Conservation (phyloP, 192 early-diverging fungal species). For the Rhizophagus sp. region DNA sequence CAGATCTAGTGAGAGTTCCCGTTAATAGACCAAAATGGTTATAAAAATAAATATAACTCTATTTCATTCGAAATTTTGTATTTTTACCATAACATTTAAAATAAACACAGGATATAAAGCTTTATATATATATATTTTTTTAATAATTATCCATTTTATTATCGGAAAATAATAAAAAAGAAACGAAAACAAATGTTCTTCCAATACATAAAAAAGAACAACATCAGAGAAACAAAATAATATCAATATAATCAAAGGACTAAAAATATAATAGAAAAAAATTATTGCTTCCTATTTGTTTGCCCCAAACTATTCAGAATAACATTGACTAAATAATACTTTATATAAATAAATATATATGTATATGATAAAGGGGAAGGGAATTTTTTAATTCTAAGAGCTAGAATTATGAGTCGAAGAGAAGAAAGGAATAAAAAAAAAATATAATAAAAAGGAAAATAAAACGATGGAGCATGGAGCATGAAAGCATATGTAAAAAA, state of each 20-base stretch:
- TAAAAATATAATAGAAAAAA: conserved; percentile 9
- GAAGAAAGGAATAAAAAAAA: conserved; percentile 10
- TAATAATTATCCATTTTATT: conserved; percentile 4
- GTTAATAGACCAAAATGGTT: conserved; percentile 76
- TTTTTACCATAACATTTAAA: not conserved
- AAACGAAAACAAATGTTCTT: conserved; percentile 13
- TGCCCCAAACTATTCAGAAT: not conserved
- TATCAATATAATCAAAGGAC: conserved; percentile 11
- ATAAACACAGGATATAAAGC: not conserved
- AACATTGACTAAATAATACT: not conserved
- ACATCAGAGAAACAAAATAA: conserved; percentile 10
- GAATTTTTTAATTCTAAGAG: not conserved
- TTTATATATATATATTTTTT: not conserved
- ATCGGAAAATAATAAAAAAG: not conserved
- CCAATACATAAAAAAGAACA: not conserved
- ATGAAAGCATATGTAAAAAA: conserved; percentile 10
- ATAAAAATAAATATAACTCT: conserved; percentile 31
- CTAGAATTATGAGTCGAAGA: conserved; percentile 11
- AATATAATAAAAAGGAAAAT: not conserved
- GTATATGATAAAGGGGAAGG: not conserved
- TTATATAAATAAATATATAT: not conserved
- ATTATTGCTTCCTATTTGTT: not conserved
- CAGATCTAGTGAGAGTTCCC: conserved; percentile 87
- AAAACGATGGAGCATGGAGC: conserved; percentile 1
- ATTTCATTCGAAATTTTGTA: not conserved